Base-by-base conservation (phyloP, 1,284 basidiomycete genomes). In the Schizophyllum commune region DNA sequence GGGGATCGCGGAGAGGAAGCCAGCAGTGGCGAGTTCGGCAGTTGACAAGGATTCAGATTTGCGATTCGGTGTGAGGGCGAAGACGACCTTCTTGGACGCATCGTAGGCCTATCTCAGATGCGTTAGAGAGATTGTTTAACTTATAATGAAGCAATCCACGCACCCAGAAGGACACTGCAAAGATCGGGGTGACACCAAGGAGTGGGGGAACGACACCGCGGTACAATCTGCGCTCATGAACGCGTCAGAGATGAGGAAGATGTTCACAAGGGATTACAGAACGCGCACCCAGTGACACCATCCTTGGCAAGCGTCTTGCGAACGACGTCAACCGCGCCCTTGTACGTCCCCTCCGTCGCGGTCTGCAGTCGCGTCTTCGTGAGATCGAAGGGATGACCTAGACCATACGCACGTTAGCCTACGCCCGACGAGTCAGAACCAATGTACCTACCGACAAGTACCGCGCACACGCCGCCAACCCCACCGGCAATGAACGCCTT, bases 101-200 rank as follows among this genome's bases (percentile, higher is more conserved):
- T 98, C 96, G 74, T 98, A 99, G 19, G 93, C 94, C 94, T 95
- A 65, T 52, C 39, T 22, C 20, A 55, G 22, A 22, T 52, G 8
- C 58, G 17, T 47, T 3, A 47, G 39, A 4, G 17, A 8, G 39
- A 3, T 13, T 27, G 39, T 11, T 4, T 9, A 3, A 3, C 39
- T 3, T 9, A 8, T 47, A 47, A 9, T 2, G 13, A 47, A 2
- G 9, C 39, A 13, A 13, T 47, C 3, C 39, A 71, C 83, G 64
- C 72, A 93, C 94, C 95, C 96, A 98, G 81, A 99, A 99, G 3
- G 95, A 98, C 55, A 99, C 80, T 13, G 97, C 97, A 72, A 99
- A 99, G 72, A 99, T 99, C 57, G 97, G 97, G 1, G 97, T 98
- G 33, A 99, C 95, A 60, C 97, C 97, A 47, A 98, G 79, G 65